Percentiles rank a stretch among this genome's conserved stretches.
These are phyloP conservation scores for Ophiosphaerella korrae DNA, from an alignment of 2,329 filamentous ascomycete genomes.

Conservation along the genomic window DNA sequence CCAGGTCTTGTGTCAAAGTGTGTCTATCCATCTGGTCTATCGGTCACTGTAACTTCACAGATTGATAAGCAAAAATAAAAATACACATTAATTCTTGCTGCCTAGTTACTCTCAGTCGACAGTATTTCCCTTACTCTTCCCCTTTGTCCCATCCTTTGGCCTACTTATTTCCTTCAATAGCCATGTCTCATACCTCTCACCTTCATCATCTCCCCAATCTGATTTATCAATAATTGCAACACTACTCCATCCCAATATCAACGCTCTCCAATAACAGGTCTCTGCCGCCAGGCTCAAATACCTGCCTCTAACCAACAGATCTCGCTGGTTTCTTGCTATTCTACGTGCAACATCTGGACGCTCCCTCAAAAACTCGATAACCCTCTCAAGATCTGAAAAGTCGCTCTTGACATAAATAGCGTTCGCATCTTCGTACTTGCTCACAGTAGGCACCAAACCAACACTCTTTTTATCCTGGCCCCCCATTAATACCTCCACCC, in stretches of 20 bases:
- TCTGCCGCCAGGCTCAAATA: slow-evolving; percentile 20
- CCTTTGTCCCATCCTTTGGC: neutral
- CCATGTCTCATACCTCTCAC: slow-evolving; percentile 23
- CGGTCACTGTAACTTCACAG: no score
- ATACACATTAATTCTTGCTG: no score
- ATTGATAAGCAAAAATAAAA: neutral
- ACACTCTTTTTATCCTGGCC: neutral
- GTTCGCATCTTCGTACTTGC: slow-evolving; percentile 14
- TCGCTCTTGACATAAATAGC: slow-evolving; percentile 17
- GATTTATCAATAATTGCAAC: slow-evolving; percentile 5
- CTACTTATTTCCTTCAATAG: slow-evolving; percentile 12
- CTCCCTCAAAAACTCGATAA: slow-evolving; percentile 7
- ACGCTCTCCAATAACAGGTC: slow-evolving; percentile 23
- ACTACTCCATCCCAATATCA: slow-evolving; percentile 17
- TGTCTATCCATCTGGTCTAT: no score
- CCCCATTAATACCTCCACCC: slow-evolving; percentile 9
- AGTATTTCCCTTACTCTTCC: neutral
- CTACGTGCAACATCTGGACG: slow-evolving; percentile 11
- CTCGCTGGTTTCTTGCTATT: slow-evolving; percentile 20
- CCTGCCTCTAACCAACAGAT: slow-evolving; percentile 4
- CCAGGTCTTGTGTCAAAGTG: neutral
- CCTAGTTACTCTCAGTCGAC: no score
- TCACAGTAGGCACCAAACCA: neutral
- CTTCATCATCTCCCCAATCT: slow-evolving; percentile 12
- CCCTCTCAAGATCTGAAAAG: slow-evolving; percentile 17